Evolutionary conservation across 495 filamentous ascomycete species (phyloP).

Genomic region (Tetracladium setigerum): DNA sequence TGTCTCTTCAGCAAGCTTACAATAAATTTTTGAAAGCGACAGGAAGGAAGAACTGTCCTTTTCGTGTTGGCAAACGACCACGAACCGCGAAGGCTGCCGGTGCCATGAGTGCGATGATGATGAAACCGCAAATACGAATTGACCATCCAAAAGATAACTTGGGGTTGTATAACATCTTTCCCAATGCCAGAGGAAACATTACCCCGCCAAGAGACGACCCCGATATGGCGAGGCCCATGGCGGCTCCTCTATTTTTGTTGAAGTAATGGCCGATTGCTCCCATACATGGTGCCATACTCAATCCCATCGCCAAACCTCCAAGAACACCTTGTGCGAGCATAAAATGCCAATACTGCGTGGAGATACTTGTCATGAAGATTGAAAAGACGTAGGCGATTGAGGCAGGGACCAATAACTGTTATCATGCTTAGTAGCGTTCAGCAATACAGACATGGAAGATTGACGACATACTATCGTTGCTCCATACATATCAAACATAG

Average conservation of each 20-base stretch:
- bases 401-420: background rate
- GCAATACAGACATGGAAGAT: too few relatives aligned
- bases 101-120: slow-evolving; percentile 38
- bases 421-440: too few relatives aligned
- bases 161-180: slow-evolving; percentile 10
- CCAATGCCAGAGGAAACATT: slow-evolving; percentile 49
- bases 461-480: slow-evolving; percentile 3
- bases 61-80: slow-evolving; percentile 36
- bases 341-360: slow-evolving; percentile 62
- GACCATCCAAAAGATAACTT: slow-evolving; percentile 52
- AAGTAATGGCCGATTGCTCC: slow-evolving; percentile 69
- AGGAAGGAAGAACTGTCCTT: slow-evolving; percentile 32
- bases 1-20: slow-evolving; percentile 31
- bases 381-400: slow-evolving; percentile 45
- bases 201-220: slow-evolving; percentile 64
- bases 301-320: slow-evolving; percentile 64
- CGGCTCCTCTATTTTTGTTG: slow-evolving; percentile 51
- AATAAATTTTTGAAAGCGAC: slow-evolving; percentile 31
- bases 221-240: slow-evolving; percentile 58
- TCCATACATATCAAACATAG: slow-evolving; percentile 19
- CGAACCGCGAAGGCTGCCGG: slow-evolving; percentile 35
- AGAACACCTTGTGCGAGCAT: slow-evolving; percentile 70
- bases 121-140: slow-evolving; percentile 49
- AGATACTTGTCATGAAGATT: slow-evolving; percentile 63
- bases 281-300: slow-evolving; percentile 62